phyloP scores from a whole-genome alignment of 2,329 filamentous ascomycete species.

The Alternaria tenuissima region DNA sequence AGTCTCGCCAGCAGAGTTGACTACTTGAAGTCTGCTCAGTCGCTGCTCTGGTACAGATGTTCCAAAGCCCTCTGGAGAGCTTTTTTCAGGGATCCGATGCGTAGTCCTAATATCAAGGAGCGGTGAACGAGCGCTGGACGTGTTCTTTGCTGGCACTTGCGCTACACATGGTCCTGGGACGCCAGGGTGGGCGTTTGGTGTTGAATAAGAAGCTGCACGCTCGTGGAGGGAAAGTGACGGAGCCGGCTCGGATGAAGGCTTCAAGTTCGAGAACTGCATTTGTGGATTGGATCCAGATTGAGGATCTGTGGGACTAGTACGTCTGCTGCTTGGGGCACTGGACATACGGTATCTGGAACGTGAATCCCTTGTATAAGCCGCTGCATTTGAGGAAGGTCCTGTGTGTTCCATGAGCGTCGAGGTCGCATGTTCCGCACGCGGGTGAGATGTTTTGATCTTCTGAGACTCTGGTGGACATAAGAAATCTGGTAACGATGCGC shows the following conservation, averaged over 20 bases:
- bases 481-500: conserved; percentile 22
- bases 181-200: background rate
- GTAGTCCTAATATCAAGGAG: background rate
- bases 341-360: conserved; percentile 24
- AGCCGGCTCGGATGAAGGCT: background rate
- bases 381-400: background rate
- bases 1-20: background rate
- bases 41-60: background rate
- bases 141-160: background rate
- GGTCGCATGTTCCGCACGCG: background rate
- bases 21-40: background rate
- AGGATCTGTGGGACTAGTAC: conserved; percentile 7
- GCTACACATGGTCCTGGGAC: background rate
- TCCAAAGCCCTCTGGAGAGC: background rate
- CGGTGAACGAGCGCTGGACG: background rate
- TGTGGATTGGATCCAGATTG: background rate
- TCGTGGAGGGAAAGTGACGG: background rate
- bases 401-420: background rate
- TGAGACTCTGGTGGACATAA: conserved; percentile 21
- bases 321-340: conserved; percentile 17
- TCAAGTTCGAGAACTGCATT: background rate
- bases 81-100: background rate
- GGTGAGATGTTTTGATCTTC: conserved; percentile 13
- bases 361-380: conserved; percentile 1
- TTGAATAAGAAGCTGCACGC: background rate